These are phyloP conservation scores for Lentithecium fluviatile DNA, from an alignment of 495 filamentous ascomycete species.

Conservation along the genomic window DNA sequence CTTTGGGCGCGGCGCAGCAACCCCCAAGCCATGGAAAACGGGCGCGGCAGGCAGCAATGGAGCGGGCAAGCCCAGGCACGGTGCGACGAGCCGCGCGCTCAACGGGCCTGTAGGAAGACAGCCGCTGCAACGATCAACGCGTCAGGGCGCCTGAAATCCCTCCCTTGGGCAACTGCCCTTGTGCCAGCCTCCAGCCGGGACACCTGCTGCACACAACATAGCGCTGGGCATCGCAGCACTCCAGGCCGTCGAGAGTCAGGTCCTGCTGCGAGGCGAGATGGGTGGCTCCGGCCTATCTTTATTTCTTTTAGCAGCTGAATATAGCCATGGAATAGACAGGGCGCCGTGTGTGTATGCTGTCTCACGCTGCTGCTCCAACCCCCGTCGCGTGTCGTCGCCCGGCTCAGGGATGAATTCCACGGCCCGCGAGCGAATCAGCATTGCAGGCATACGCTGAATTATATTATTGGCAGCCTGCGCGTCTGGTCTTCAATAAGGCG, in stretches of 20 bases:
- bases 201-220: not conserved
- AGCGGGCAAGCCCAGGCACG: not conserved
- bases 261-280: not conserved
- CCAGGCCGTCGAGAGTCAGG: too few species aligned
- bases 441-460: not conserved
- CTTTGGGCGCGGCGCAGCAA: not conserved
- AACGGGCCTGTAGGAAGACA: not conserved
- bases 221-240: too few species aligned
- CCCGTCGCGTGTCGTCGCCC: not conserved
- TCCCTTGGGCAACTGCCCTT: conserved; percentile 2
- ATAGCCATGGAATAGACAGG: not conserved
- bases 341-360: conserved; percentile 5
- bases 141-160: conserved; percentile 21
- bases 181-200: not conserved
- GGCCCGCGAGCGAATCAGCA: conserved; percentile 13
- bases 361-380: conserved; percentile 4
- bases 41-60: not conserved
- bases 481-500: not conserved
- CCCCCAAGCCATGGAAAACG: not conserved
- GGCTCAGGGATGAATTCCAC: not conserved
- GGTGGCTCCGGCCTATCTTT: not conserved
- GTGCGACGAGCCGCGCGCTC: conserved; percentile 9
- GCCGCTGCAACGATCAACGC: conserved; percentile 10
- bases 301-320: not conserved
- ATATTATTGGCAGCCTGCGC: conserved; percentile 17